Evolutionary conservation across 2,329 filamentous ascomycete species (phyloP).

Genomic region (Fonsecaea multimorphosa): DNA sequence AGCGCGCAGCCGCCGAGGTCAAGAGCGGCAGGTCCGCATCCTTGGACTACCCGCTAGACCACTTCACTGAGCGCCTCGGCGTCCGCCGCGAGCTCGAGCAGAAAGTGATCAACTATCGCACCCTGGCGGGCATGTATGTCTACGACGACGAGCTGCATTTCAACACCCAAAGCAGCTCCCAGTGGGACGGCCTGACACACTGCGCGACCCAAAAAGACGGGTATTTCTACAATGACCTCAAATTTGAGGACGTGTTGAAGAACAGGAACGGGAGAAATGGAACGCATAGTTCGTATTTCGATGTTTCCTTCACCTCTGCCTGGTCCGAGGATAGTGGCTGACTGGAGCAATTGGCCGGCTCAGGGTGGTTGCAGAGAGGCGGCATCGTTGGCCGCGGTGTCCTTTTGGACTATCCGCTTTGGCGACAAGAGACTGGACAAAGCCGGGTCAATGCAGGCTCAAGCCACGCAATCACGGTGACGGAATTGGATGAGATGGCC

Average conservation of each 20-base stretch:
- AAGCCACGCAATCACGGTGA: not conserved
- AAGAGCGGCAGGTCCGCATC: not conserved
- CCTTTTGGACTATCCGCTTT: constrained; percentile 47
- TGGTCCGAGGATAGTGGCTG: not conserved
- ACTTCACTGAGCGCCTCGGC: not conserved
- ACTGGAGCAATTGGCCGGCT: not conserved
- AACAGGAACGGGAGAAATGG: not conserved
- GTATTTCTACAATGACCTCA: not conserved
- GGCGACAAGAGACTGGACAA: constrained; percentile 38
- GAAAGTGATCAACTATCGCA: not conserved
- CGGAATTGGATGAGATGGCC: constrained; percentile 39
- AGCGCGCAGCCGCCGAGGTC: not conserved
- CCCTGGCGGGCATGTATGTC: not conserved
- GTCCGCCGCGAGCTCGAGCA: not conserved
- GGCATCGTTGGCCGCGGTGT: constrained; percentile 50
- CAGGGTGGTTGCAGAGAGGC: constrained; percentile 30
- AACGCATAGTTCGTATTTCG: not conserved
- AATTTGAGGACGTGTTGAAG: not conserved
- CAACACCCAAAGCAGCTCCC: constrained; percentile 8
- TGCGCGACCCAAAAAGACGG: not conserved
- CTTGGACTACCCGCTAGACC: not conserved
- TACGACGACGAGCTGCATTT: constrained; percentile 7
- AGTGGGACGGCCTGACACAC: constrained; percentile 12
- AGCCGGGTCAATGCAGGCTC: not conserved
- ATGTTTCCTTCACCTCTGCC: not conserved